Evolutionary conservation across 306 rosid genomes (phyloP).

Genomic region (Vigna trinervia): DNA sequence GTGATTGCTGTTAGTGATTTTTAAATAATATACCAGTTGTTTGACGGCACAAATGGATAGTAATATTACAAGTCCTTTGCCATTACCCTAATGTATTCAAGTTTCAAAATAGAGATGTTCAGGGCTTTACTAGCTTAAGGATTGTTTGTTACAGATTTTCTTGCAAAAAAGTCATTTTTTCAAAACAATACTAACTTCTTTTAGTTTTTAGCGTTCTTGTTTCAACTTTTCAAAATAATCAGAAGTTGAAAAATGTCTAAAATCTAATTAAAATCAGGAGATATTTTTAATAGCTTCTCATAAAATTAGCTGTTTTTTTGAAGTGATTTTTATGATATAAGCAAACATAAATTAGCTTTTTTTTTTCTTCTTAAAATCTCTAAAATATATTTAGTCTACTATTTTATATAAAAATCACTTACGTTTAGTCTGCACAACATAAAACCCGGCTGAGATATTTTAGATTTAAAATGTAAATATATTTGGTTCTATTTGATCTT

Average conservation of each 20-base stretch:
- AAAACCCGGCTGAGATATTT: slow-evolving; percentile 20
- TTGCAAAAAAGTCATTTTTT: too few relatives aligned
- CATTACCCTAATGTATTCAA: slow-evolving; percentile 20
- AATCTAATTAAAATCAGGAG: not conserved
- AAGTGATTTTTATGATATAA: not conserved
- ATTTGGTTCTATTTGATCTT: slow-evolving; percentile 33
- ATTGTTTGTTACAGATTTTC: not conserved
- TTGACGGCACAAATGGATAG: slow-evolving; percentile 25
- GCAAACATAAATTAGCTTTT: not conserved
- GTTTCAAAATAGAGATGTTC: slow-evolving; percentile 27
- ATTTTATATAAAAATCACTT: not conserved
- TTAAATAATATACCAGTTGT: slow-evolving; percentile 10
- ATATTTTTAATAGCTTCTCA: not conserved
- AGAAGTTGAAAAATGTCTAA: not conserved
- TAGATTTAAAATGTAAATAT: slow-evolving; percentile 10
- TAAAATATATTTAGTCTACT: not conserved
- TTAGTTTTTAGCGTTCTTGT: not conserved
- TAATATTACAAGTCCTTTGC: slow-evolving; percentile 1
- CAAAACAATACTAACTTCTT: not conserved
- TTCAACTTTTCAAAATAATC: not conserved
- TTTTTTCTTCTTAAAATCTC: not conserved
- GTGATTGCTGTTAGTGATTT: not conserved
- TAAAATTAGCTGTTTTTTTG: not conserved
- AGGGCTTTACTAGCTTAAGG: slow-evolving; percentile 28
- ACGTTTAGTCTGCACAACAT: not conserved